These are phyloP conservation scores for Leccinum incarnatum DNA, from an alignment of 768 basidiomycete genomes.

Conservation along the genomic window DNA sequence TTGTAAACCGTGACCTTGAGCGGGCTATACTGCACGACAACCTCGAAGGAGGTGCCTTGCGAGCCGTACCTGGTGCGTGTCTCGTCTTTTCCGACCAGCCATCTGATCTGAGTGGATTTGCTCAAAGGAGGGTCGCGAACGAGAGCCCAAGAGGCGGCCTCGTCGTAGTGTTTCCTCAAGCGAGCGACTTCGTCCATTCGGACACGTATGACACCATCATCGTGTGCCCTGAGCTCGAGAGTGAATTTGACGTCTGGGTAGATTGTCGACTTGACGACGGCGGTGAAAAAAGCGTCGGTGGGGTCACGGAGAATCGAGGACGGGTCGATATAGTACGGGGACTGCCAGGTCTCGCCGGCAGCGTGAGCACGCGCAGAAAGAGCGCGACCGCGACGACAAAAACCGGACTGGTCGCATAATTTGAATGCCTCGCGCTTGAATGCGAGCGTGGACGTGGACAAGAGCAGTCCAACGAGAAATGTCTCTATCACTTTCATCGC, in stretches of 20 bases:
- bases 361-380: constrained; percentile 71
- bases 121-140: constrained; percentile 67
- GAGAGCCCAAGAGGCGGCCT: constrained; percentile 88
- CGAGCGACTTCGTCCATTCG: constrained; percentile 88
- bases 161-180: constrained; percentile 83
- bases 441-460: constrained; percentile 40
- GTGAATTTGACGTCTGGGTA: constrained; percentile 83
- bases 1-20: constrained; percentile 70
- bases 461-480: constrained; percentile 33
- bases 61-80: constrained; percentile 63
- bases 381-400: constrained; percentile 89
- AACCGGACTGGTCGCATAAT: constrained; percentile 89
- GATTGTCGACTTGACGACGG: constrained; percentile 72
- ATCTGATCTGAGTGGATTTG: constrained; percentile 45
- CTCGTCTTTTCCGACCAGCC: constrained; percentile 64
- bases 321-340: constrained; percentile 80
- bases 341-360: constrained; percentile 61
- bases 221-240: constrained; percentile 79
- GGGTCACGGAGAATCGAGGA: constrained; percentile 49
- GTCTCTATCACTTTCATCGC: not conserved
- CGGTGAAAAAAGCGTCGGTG: constrained; percentile 62
- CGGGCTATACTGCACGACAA: constrained; percentile 72
- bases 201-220: constrained; percentile 87
- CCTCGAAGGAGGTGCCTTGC: constrained; percentile 57
- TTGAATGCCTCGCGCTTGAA: constrained; percentile 90